Percentiles rank a stretch among this genome's conserved stretches.
Evolutionary conservation across 139 green algal species (phyloP).

Genomic region (Yamagishiella unicocca): DNA sequence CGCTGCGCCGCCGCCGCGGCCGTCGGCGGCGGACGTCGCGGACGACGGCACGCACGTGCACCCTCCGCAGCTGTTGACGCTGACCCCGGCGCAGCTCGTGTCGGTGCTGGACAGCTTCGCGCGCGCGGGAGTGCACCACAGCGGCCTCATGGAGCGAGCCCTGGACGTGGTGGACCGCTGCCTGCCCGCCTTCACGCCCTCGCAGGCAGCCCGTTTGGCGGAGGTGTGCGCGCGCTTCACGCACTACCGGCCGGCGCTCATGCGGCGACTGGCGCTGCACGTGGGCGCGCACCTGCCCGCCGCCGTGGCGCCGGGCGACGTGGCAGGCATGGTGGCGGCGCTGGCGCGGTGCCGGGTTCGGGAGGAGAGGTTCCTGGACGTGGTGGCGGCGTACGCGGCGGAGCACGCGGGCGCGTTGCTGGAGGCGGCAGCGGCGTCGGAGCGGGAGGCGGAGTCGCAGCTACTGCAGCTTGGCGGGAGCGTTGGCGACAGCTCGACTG

Average conservation of each 20-base stretch:
- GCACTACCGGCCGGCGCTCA: neutral
- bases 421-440: no score
- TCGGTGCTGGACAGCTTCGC: neutral
- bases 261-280: constrained; percentile 34
- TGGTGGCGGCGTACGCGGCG: neutral
- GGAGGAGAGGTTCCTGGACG: constrained; percentile 33
- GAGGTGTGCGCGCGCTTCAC: neutral
- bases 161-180: neutral
- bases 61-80: neutral
- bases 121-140: neutral
- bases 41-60: neutral
- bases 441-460: no score
- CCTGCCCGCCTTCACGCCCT: neutral
- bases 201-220: constrained; percentile 18
- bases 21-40: neutral
- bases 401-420: neutral
- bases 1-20: neutral
- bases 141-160: neutral
- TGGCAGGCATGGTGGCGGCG: neutral
- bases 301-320: neutral
- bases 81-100: constrained; percentile 3
- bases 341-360: constrained; percentile 7
- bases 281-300: constrained; percentile 12
- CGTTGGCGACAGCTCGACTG: no score
- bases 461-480: no score